Evolutionary conservation across 805 yeast genomes (phyloP).

Genomic region (Myxozyma neotropica): DNA sequence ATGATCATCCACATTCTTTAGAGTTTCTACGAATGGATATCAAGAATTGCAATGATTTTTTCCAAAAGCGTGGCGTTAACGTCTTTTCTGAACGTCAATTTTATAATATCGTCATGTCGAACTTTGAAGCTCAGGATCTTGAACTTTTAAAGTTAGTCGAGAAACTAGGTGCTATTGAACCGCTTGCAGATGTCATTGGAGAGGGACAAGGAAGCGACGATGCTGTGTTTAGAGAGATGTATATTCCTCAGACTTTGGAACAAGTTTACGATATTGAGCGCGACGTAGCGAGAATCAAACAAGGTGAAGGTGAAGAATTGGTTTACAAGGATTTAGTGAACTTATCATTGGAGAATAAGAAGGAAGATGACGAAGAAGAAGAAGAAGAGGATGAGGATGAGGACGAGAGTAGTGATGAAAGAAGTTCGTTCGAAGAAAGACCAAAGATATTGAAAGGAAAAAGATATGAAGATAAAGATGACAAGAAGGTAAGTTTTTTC

Average conservation of each 20-base stretch:
- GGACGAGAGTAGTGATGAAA: constrained; percentile 44
- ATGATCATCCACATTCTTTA: constrained; percentile 94
- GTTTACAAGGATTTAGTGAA: constrained; percentile 47
- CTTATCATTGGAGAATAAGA: constrained; percentile 10
- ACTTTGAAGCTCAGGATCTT: constrained; percentile 46
- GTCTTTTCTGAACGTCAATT: constrained; percentile 80
- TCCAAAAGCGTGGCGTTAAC: constrained; percentile 69
- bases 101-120: constrained; percentile 65
- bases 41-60: constrained; percentile 89
- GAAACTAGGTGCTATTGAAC: constrained; percentile 41
- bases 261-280: constrained; percentile 62
- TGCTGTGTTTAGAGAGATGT: constrained; percentile 83
- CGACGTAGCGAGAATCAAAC: constrained; percentile 59
- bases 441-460: constrained; percentile 60
- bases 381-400: constrained; percentile 43
- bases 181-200: constrained; percentile 35
- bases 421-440: constrained; percentile 48
- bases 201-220: constrained; percentile 69
- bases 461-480: constrained; percentile 76
- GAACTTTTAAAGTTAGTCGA: constrained; percentile 41
- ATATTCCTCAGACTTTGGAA: constrained; percentile 67
- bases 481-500: constrained; percentile 52
- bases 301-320: constrained; percentile 80
- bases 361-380: constrained; percentile 39
- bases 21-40: constrained; percentile 97